Conservation (phyloP, 2,329 filamentous ascomycete species). For the Elsinoe fawcettii region DNA sequence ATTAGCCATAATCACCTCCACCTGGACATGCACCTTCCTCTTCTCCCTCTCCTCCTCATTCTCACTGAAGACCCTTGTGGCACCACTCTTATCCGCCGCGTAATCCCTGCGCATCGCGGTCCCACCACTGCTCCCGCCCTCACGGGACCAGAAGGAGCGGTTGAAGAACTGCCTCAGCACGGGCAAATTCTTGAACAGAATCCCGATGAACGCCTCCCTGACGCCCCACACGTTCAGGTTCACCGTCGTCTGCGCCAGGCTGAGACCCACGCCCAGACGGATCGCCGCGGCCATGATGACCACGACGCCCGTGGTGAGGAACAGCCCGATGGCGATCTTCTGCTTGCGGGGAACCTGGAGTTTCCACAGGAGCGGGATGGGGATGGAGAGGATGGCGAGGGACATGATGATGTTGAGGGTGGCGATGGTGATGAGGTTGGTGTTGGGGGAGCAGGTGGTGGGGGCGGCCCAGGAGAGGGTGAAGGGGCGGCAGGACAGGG, state of each 20-base stretch:
- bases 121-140: neutral
- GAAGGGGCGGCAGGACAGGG: conserved; percentile 7
- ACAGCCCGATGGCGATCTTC: conserved; percentile 27
- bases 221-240: conserved; percentile 33
- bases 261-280: conserved; percentile 27
- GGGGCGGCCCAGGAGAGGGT: neutral
- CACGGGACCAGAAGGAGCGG: conserved; percentile 24
- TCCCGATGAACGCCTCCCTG: conserved; percentile 30
- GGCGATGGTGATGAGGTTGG: conserved; percentile 25
- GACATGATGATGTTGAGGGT: conserved; percentile 29
- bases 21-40: conserved; percentile 7
- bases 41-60: neutral
- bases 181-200: conserved; percentile 30
- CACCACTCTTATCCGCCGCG: neutral
- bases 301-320: conserved; percentile 30
- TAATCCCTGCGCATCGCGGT: neutral
- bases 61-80: neutral
- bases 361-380: conserved; percentile 29
- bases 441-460: conserved; percentile 2
- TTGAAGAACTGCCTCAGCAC: conserved; percentile 27
- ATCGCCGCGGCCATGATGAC: conserved; percentile 31
- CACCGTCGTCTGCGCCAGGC: conserved; percentile 23
- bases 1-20: neutral
- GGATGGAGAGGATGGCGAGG: conserved; percentile 27
- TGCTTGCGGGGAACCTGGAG: conserved; percentile 25